Conservation (phyloP, 495 filamentous ascomycete species). For the Podospora pseudopauciseta region DNA sequence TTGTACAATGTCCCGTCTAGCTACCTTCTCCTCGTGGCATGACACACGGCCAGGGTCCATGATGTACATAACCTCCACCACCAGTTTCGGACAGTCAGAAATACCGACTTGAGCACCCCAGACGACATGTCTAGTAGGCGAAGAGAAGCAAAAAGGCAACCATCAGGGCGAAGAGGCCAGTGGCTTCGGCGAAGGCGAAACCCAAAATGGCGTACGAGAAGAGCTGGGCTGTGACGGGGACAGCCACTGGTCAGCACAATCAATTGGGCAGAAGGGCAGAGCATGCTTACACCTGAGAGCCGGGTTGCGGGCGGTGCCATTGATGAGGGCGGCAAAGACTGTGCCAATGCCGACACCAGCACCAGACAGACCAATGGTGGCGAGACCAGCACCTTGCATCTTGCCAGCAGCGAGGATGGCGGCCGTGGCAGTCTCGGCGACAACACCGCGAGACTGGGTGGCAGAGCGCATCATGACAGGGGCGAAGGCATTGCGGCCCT, state of each 20-base stretch:
- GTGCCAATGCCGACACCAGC: conserved; percentile 42
- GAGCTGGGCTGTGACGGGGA: conserved; percentile 26
- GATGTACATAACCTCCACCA: background rate
- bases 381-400: conserved; percentile 38
- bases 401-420: conserved; percentile 37
- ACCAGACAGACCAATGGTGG: conserved; percentile 40
- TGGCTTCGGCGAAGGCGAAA: conserved; percentile 41
- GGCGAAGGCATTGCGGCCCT: conserved; percentile 21
- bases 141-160: conserved; percentile 42
- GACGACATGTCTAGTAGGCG: conserved; percentile 31
- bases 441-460: conserved; percentile 32
- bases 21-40: background rate
- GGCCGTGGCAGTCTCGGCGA: conserved; percentile 36
- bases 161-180: conserved; percentile 43
- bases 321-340: conserved; percentile 40
- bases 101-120: background rate
- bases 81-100: background rate
- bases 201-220: conserved; percentile 41
- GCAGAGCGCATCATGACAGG: conserved; percentile 23
- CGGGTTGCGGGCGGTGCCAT: conserved; percentile 41
- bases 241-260: conserved; percentile 5
- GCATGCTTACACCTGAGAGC: conserved; percentile 31
- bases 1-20: conserved; percentile 6
- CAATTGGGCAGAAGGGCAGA: conserved; percentile 4
- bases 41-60: background rate